phyloP scores from a whole-genome alignment of 2,329 filamentous ascomycete species.

The Pseudocercospora ulei region DNA sequence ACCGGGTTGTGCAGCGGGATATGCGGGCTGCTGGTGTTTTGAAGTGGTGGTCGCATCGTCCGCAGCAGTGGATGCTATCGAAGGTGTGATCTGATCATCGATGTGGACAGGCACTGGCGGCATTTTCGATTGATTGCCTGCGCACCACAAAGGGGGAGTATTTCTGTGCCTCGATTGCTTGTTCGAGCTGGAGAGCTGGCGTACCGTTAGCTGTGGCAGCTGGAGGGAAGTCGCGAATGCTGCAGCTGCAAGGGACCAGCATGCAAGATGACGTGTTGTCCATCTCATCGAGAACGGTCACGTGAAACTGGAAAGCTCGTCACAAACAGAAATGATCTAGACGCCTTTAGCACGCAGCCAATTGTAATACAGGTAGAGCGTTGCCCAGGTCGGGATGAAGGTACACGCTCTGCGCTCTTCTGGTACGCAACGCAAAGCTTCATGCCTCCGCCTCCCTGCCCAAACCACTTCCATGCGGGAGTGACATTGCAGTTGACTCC shows the following conservation, averaged over 20 bases:
- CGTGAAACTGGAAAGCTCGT: conserved; percentile 6
- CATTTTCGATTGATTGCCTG: conserved; percentile 33
- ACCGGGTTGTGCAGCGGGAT: conserved; percentile 31
- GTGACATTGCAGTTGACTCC: conserved; percentile 18
- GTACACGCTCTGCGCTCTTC: conserved; percentile 27
- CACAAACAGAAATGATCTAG: conserved; percentile 26
- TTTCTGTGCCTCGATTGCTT: too few species aligned
- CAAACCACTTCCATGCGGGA: conserved; percentile 23
- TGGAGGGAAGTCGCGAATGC: neutral
- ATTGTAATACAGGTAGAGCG: conserved; percentile 33
- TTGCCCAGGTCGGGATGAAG: conserved; percentile 29
- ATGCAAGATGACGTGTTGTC: conserved; percentile 2
- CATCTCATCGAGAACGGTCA: conserved; percentile 3
- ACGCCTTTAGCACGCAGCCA: conserved; percentile 29
- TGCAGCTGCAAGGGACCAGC: conserved; percentile 2
- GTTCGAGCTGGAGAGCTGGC: neutral
- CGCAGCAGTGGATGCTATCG: conserved; percentile 28
- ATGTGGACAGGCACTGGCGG: conserved; percentile 42
- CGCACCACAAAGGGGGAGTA: neutral
- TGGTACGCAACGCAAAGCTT: conserved; percentile 21
- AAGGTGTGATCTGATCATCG: conserved; percentile 40
- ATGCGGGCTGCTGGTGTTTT: conserved; percentile 20
- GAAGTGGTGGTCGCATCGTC: conserved; percentile 24
- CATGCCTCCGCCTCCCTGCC: conserved; percentile 20
- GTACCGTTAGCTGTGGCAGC: neutral